Conservation (phyloP, 129 eudicot species). For the Pittosporum tobira region DNA sequence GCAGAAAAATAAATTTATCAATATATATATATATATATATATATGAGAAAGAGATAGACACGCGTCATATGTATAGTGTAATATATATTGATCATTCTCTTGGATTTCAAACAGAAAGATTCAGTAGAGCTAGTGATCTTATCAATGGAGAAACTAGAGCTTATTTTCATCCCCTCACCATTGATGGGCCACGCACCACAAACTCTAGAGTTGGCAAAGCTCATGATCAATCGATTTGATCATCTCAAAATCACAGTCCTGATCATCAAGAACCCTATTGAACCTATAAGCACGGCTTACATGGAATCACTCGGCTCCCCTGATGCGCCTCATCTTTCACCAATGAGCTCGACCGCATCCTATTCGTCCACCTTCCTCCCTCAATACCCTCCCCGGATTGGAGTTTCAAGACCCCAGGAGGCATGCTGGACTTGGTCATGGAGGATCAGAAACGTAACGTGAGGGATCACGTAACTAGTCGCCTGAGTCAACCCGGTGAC, state of each 20-base stretch:
- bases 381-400: slow-evolving; percentile 19
- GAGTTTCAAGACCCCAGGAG: slow-evolving; percentile 19
- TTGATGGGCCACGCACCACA: slow-evolving; percentile 1
- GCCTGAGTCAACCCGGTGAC: not conserved
- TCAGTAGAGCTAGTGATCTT: too few relatives aligned
- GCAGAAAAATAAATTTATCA: too few relatives aligned
- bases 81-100: too few relatives aligned
- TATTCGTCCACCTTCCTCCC: slow-evolving; percentile 31
- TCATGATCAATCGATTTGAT: slow-evolving; percentile 8
- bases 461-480: slow-evolving; percentile 13
- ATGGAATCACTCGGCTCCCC: slow-evolving; percentile 17
- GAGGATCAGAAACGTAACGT: slow-evolving; percentile 31
- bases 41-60: too few relatives aligned
- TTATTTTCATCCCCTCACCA: slow-evolving; percentile 6
- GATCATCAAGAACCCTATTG: slow-evolving; percentile 36
- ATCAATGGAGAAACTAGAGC: not conserved
- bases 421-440: slow-evolving; percentile 18
- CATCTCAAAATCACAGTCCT: slow-evolving; percentile 33
- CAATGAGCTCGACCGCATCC: slow-evolving; percentile 5
- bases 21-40: too few relatives aligned
- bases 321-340: not conserved
- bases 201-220: slow-evolving; percentile 19
- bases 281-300: slow-evolving; percentile 19
- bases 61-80: too few relatives aligned
- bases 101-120: too few relatives aligned